Evolutionary conservation across 306 rosid species (phyloP), one percentile per base, ranked within the genome.

Genomic region (Ceratonia siliqua): DNA sequence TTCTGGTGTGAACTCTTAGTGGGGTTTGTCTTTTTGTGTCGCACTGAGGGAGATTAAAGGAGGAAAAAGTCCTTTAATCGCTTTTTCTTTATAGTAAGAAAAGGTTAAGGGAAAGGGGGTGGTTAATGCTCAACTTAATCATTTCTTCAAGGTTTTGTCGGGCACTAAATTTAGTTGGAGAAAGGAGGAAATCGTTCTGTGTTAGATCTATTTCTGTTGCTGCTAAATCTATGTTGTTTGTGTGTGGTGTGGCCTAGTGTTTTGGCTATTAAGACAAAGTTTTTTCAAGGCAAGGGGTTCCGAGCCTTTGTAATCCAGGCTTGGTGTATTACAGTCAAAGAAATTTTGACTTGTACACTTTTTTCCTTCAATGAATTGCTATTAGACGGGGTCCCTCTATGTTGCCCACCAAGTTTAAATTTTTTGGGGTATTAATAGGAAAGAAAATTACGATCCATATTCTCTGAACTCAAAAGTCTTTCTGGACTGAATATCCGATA

Each of bases 1-100:
- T 65, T 48, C 58, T 67, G 55, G 69, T 76, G 81, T 73, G 83
- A 62, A 72, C 43, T 74, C 72, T 63, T 25, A 55, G 89, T 66
- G 77, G 82, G 68, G 58, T 63, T 68, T 77, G 79, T 84, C 75
- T 64, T 82, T 87, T 83, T 82, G 69, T 79, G 84, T 85, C 75
- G 83, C 90, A 79, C 82, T 78, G 35, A 74, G 75, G 70, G 76
- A 71, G 62, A 79, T 79, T 83, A 83, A 76, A 53, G 85, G 66
- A 73, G 36, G 72, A 78, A 80, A 85, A 82, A 82, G 33, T 50
- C 58, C 20, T 46, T 17, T 43, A 80, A 76, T 76, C 76, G 41
- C 66, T 69, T 63, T 43, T 62, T 61, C 49, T 86, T 79, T 79
- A 24, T 63, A 45, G 75, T 66, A 78, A 55, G 46, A 58, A 72